Evolutionary conservation across 2,329 filamentous ascomycete genomes (phyloP).

Genomic region (Fusarium anthophilum): DNA sequence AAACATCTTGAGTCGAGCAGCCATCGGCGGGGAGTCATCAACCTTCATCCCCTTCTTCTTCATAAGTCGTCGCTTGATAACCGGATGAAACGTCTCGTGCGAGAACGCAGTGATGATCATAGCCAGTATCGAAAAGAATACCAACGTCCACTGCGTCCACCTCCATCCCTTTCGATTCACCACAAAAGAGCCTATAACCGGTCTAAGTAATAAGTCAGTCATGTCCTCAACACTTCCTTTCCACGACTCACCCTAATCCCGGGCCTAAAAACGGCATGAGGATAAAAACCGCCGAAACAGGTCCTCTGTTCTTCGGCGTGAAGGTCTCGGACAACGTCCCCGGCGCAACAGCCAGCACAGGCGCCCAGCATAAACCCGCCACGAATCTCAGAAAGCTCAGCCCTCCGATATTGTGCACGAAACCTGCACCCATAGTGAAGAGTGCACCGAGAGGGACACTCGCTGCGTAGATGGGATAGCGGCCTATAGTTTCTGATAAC

Average conservation of each 20-base stretch:
- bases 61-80: conserved; percentile 53
- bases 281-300: conserved; percentile 57
- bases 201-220: conserved; percentile 42
- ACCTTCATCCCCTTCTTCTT: conserved; percentile 48
- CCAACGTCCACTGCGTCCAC: conserved; percentile 62
- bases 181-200: conserved; percentile 60
- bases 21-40: conserved; percentile 37
- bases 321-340: conserved; percentile 63
- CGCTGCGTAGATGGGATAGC: conserved; percentile 61
- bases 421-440: conserved; percentile 65
- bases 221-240: rapidly evolving
- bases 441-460: conserved; percentile 59
- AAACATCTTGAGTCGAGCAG: conserved; percentile 46
- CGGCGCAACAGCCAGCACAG: conserved; percentile 59
- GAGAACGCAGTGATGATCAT: conserved; percentile 51
- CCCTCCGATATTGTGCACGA: conserved; percentile 59
- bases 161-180: conserved; percentile 58
- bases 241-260: conserved; percentile 55
- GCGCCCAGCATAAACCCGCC: conserved; percentile 61
- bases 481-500: conserved; percentile 66
- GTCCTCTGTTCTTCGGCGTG: conserved; percentile 51
- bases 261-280: conserved; percentile 64
- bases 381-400: conserved; percentile 66
- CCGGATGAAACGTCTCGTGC: conserved; percentile 67
- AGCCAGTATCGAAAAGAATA: conserved; percentile 56